A percentile compares a stretch with the other conserved stretches of the same genome.
Conservation (phyloP, 1,284 basidiomycete species). For the Nidula niveotomentosa region DNA sequence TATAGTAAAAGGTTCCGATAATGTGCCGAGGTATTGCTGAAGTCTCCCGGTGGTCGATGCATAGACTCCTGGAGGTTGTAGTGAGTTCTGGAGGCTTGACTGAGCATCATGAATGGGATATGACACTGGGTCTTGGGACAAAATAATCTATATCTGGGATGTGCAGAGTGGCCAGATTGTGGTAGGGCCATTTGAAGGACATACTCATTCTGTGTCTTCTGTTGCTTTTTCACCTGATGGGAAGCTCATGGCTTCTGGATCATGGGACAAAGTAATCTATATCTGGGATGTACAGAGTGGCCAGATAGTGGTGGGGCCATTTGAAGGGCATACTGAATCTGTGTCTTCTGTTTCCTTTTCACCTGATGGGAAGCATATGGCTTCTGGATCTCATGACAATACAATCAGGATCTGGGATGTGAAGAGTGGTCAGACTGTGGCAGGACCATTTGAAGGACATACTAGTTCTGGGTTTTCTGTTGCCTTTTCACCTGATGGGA, state of each 20-base stretch:
- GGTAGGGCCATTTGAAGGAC: not conserved
- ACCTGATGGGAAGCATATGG: not conserved
- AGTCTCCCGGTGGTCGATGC: too few relatives aligned
- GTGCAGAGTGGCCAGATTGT: not conserved
- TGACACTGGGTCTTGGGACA: not conserved
- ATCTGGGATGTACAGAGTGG: not conserved
- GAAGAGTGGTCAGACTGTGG: not conserved
- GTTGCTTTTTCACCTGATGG: not conserved
- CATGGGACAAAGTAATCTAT: not conserved
- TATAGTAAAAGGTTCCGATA: too few relatives aligned
- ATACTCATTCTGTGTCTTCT: not conserved
- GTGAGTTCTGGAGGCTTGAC: too few relatives aligned
- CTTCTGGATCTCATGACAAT: not conserved
- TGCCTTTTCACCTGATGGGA: not conserved
- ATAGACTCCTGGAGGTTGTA: too few relatives aligned
- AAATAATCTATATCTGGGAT: not conserved
- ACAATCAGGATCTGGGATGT: not conserved
- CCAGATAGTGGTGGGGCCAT: not conserved
- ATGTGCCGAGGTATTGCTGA: too few relatives aligned
- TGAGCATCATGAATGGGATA: too few relatives aligned
- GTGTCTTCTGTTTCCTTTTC: not conserved
- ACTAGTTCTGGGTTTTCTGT: not conserved
- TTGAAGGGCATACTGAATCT: not conserved
- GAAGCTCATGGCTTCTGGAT: not conserved
- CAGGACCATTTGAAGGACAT: not conserved